Evolutionary conservation across 805 yeast species (phyloP), one percentile per base, ranked within the genome.

Genomic region (Cyberlindnera saturnus): DNA sequence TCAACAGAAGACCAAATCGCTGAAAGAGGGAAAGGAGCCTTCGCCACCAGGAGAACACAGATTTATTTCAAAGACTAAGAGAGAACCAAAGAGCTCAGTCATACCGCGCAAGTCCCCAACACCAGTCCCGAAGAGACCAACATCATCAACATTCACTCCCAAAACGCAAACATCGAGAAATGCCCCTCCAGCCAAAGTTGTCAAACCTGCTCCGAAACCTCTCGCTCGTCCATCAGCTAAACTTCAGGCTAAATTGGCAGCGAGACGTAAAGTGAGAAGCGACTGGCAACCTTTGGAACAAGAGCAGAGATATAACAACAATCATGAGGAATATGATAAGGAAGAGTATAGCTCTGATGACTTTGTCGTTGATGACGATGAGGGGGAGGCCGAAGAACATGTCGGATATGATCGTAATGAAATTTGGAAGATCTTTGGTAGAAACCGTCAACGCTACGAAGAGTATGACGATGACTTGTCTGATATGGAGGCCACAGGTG

Each of bases 401-500:
- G 62, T 59, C 4, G 88, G 80, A 3, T 86, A 85, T 51, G 86
- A 86, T 53, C 67, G 91, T 36, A 89, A 85, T 49, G 96, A 89
- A 61, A 90, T 91, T 38, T 88, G 96, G 96, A 77, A 81, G 16
- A 74, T 91, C 63, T 85, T 90, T 62, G 87, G 89, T 4, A 72
- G 71, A 45, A 69, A 73, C 42, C 67, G 87, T 36, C 53, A 67
- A 0, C 63, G 70, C 35, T 72, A 69, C 47, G 59, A 67, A 23
- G 63, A 64, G 32, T 67, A 71, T 40, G 70, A 72, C 41, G 79
- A 75, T 43, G 75, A 71, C 42, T 73, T 75, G 7, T 69, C 70
- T 19, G 74, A 86, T 55, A 91, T 93, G 97, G 98, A 91, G 59
- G 96, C 96, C 3, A 83, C 93, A 1, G 97, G 96, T 23, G 81